phyloP scores from a whole-genome alignment of 805 yeast species.

The Cyberlindnera nakhonratchasimensis region DNA sequence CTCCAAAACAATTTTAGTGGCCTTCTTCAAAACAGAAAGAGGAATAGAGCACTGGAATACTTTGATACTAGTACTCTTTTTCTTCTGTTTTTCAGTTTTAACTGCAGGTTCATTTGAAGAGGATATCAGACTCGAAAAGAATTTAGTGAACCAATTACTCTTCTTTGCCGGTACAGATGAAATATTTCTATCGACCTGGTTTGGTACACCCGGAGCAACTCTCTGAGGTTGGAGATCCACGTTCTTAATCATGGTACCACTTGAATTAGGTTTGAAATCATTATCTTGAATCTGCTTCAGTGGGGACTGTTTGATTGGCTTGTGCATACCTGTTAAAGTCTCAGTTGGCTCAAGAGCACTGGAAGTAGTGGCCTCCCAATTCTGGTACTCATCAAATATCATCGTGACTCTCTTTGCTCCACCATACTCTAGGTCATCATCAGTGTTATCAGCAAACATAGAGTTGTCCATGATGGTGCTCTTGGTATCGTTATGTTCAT shows the following conservation, averaged over 20 bases:
- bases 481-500: conserved; percentile 19
- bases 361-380: conserved; percentile 1
- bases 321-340: neutral
- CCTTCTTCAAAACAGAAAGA: conserved; percentile 21
- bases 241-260: conserved; percentile 20
- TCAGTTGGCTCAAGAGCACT: conserved; percentile 5
- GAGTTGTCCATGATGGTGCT: conserved; percentile 24
- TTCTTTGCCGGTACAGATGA: conserved; percentile 27
- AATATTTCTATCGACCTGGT: conserved; percentile 6
- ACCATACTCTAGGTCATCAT: conserved; percentile 22
- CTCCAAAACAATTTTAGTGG: conserved; percentile 38
- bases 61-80: conserved; percentile 8
- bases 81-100: conserved; percentile 12
- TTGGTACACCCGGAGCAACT: conserved; percentile 26
- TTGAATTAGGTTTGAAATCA: conserved; percentile 14
- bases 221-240: conserved; percentile 15
- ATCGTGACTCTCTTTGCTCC: conserved; percentile 28
- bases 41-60: conserved; percentile 21
- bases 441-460: conserved; percentile 26
- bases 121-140: conserved; percentile 30
- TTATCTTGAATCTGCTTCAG: conserved; percentile 24
- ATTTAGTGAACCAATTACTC: conserved; percentile 38
- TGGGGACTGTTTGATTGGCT: conserved; percentile 21
- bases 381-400: conserved; percentile 25
- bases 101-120: conserved; percentile 13